phyloP scores from a whole-genome alignment of 352 stramenopile species.

The Globisporangium megalacanthum region DNA sequence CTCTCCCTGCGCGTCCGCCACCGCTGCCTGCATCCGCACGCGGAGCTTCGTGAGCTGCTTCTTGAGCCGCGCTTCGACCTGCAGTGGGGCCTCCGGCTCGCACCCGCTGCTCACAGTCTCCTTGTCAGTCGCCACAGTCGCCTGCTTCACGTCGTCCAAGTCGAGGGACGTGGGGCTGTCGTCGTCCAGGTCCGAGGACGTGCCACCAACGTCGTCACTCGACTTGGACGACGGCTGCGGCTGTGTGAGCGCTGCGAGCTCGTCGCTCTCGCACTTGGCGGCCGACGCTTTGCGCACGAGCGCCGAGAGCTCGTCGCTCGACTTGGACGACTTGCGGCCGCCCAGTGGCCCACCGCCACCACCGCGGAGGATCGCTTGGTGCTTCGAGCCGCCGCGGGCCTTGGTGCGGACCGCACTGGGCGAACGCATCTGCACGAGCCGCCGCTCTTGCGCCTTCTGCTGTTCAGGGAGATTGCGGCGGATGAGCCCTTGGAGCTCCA shows the following conservation, averaged over 20 bases:
- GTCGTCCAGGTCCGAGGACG: slow-evolving; percentile 2
- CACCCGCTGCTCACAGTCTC: slow-evolving; percentile 4
- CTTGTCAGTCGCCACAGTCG: slow-evolving; percentile 15
- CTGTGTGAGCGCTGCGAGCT: not conserved
- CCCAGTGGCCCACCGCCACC: slow-evolving; percentile 4
- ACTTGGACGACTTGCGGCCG: slow-evolving; percentile 9
- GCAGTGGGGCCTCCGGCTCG: not conserved
- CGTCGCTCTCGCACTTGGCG: not conserved
- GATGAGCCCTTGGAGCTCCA: slow-evolving; percentile 64
- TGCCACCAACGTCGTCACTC: slow-evolving; percentile 4
- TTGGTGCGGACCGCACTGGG: slow-evolving; percentile 8
- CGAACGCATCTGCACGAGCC: slow-evolving; percentile 19
- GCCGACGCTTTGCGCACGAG: not conserved
- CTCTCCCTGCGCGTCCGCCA: slow-evolving; percentile 38
- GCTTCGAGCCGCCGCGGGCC: slow-evolving; percentile 4
- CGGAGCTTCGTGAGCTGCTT: slow-evolving; percentile 41
- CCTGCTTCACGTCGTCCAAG: not conserved
- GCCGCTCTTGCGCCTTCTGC: slow-evolving; percentile 26
- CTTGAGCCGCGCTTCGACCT: slow-evolving; percentile 23
- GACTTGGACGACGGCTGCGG: not conserved
- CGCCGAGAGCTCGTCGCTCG: slow-evolving; percentile 5
- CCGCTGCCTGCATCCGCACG: slow-evolving; percentile 48
- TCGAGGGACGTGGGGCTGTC: slow-evolving; percentile 8
- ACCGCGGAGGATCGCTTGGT: slow-evolving; percentile 1
- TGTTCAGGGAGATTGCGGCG: slow-evolving; percentile 42